Conservation (phyloP, 176 grass and related monocot genomes). For the Dendrocalamus sinicus region DNA sequence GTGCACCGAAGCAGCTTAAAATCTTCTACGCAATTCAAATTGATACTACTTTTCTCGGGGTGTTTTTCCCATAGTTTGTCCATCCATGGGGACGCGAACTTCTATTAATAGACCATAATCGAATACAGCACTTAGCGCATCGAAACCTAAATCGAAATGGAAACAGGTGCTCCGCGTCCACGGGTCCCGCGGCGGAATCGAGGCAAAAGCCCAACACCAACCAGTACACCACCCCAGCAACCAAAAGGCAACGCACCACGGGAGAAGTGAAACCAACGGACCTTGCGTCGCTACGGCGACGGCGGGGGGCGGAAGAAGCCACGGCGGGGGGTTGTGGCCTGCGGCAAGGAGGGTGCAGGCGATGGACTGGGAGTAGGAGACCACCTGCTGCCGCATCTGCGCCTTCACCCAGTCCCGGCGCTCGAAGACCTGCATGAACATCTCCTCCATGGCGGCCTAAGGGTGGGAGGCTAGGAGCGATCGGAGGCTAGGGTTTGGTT, state of each 20-base stretch:
- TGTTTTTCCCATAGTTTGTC: not conserved
- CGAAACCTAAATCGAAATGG: slow-evolving; percentile 4
- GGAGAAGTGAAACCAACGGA: not conserved
- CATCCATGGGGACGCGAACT: not conserved
- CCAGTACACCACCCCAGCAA: not conserved
- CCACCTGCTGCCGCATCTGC: slow-evolving; percentile 55
- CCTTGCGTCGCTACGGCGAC: not conserved
- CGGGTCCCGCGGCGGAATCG: not conserved
- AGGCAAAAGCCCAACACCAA: not conserved
- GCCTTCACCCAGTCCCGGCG: slow-evolving; percentile 42
- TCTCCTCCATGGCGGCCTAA: slow-evolving; percentile 51
- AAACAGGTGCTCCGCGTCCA: not conserved
- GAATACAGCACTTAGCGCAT: not conserved
- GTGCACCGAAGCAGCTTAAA: not conserved
- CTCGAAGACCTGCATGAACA: slow-evolving; percentile 71
- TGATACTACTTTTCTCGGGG: not conserved
- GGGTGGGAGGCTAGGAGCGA: not conserved
- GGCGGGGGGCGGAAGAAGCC: slow-evolving; percentile 29
- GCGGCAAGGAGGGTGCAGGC: slow-evolving; percentile 50
- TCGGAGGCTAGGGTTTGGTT: slow-evolving; percentile 29
- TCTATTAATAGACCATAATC: not conserved
- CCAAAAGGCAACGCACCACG: not conserved
- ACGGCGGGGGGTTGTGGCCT: slow-evolving; percentile 47
- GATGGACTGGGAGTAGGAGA: slow-evolving; percentile 57
- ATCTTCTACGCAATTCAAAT: slow-evolving; percentile 10